Conservation (phyloP, 2,329 filamentous ascomycete species). For the Exophiala phaeomuriformis region DNA sequence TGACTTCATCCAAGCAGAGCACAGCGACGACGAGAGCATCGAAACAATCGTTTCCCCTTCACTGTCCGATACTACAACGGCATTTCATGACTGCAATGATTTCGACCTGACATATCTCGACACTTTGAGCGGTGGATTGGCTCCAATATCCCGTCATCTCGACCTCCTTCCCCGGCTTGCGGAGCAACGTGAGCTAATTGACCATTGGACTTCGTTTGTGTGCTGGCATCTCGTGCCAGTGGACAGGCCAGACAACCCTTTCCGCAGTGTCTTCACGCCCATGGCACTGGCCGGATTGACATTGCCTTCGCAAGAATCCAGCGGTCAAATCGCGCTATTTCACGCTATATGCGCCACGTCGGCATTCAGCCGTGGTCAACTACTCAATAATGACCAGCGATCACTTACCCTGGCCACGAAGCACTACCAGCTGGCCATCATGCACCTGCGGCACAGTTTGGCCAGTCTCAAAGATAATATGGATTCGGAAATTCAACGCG, state of each 20-base stretch:
- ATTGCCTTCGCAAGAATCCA: constrained; percentile 21
- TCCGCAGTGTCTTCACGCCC: constrained; percentile 28
- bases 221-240: constrained; percentile 30
- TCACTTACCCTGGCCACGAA: constrained; percentile 29
- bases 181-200: constrained; percentile 26
- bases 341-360: constrained; percentile 31
- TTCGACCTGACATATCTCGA: background rate
- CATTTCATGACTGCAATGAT: background rate
- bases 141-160: constrained; percentile 11
- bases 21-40: constrained; percentile 1
- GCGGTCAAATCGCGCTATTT: constrained; percentile 30
- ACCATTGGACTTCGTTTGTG: constrained; percentile 31
- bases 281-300: constrained; percentile 19
- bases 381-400: constrained; percentile 23
- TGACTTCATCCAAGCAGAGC: background rate
- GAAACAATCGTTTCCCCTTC: constrained; percentile 13
- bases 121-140: background rate
- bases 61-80: background rate
- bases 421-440: constrained; percentile 30
- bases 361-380: constrained; percentile 29
- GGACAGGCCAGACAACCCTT: constrained; percentile 29
- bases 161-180: constrained; percentile 16
- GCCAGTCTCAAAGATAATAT: constrained; percentile 29
- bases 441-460: constrained; percentile 30
- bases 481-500: constrained; percentile 15